phyloP scores from a whole-genome alignment of 2,329 filamentous ascomycete species.

The Aspergillus puulaauensis region DNA sequence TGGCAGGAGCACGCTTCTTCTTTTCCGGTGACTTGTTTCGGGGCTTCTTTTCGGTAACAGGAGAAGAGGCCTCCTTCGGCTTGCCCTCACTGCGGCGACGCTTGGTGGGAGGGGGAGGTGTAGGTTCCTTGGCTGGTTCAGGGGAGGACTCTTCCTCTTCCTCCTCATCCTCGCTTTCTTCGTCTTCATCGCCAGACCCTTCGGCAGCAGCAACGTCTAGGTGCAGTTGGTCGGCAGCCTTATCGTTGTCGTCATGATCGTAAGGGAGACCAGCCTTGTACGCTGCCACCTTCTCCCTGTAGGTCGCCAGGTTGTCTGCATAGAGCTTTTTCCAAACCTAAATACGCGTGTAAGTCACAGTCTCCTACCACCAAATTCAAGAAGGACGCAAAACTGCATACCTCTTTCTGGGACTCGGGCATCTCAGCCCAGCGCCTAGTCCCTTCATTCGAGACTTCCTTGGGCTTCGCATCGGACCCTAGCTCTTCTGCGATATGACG shows the following conservation, averaged over 20 bases:
- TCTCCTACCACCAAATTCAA: background rate
- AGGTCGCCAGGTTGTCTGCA: slow-evolving; percentile 55
- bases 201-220: slow-evolving; percentile 40
- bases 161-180: slow-evolving; percentile 23
- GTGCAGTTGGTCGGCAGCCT: slow-evolving; percentile 42
- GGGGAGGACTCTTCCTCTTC: slow-evolving; percentile 33
- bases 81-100: slow-evolving; percentile 44
- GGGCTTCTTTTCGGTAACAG: slow-evolving; percentile 21
- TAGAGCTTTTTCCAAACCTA: slow-evolving; percentile 60
- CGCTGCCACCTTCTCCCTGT: slow-evolving; percentile 54
- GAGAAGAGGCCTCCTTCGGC: slow-evolving; percentile 31
- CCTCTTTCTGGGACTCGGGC: slow-evolving; percentile 69
- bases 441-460: slow-evolving; percentile 83
- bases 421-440: slow-evolving; percentile 83
- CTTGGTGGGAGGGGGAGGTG: slow-evolving; percentile 45
- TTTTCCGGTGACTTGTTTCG: slow-evolving; percentile 29
- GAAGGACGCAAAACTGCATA: slow-evolving; percentile 36
- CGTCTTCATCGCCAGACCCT: slow-evolving; percentile 35
- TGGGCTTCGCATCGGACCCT: slow-evolving; percentile 72
- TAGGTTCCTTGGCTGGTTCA: slow-evolving; percentile 42
- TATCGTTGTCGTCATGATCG: slow-evolving; percentile 45
- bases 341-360: slow-evolving; percentile 11
- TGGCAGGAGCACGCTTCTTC: slow-evolving; percentile 29
- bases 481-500: slow-evolving; percentile 78
- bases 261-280: slow-evolving; percentile 56